These are phyloP conservation scores for Leishmania aethiopica DNA, from an alignment of 208 protist species.

Conservation along the genomic window DNA sequence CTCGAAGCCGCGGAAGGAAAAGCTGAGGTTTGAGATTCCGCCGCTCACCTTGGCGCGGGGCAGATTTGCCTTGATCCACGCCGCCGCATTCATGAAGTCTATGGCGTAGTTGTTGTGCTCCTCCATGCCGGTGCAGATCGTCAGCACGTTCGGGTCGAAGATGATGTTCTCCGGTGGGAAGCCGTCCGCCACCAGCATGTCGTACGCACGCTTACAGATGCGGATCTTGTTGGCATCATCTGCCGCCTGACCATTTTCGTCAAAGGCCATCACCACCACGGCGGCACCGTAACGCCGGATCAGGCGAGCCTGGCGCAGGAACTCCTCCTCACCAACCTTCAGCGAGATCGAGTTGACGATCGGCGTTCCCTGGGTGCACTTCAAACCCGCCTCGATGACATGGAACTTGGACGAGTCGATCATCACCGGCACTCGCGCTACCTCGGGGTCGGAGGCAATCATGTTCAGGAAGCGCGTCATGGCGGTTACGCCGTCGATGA, in stretches of 20 bases:
- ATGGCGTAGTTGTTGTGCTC: conserved; percentile 97
- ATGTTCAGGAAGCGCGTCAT: conserved; percentile 95
- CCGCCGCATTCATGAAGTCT: conserved; percentile 94
- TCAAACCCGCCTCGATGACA: conserved; percentile 93
- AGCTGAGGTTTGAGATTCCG: conserved; percentile 97
- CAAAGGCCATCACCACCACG: conserved; percentile 95
- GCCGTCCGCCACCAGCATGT: conserved; percentile 80
- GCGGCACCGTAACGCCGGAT: conserved; percentile 93
- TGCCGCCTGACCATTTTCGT: conserved; percentile 96
- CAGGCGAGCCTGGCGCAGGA: conserved; percentile 90
- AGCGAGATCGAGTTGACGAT: conserved; percentile 97
- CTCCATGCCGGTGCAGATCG: conserved; percentile 96
- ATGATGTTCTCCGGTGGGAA: conserved; percentile 96
- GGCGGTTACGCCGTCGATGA: conserved; percentile 91
- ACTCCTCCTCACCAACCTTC: conserved; percentile 96
- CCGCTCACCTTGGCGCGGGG: conserved; percentile 90
- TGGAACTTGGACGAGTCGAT: conserved; percentile 97
- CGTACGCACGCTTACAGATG: conserved; percentile 96
- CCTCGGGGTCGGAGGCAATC: conserved; percentile 94
- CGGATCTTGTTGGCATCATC: conserved; percentile 82
- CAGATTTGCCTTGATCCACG: conserved; percentile 83
- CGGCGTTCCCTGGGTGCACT: conserved; percentile 95
- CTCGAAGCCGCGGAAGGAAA: conserved; percentile 95
- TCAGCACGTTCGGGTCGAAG: conserved; percentile 98
- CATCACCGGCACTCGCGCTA: conserved; percentile 94